phyloP scores from a whole-genome alignment of 345 rosid genomes.

The Populus ilicifolia region DNA sequence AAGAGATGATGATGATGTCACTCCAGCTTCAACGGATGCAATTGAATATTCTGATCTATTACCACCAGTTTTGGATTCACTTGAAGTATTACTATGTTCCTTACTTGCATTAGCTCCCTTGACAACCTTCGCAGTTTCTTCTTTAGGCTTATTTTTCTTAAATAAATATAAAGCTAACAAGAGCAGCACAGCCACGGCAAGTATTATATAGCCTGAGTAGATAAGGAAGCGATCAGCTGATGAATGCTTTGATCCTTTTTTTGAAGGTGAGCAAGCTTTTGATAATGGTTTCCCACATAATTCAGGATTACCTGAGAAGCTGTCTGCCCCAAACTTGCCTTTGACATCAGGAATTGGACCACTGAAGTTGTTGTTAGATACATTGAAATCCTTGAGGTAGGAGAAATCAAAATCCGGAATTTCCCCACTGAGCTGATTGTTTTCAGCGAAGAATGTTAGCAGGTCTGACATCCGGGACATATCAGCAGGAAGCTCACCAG shows the following conservation, averaged over 20 bases:
- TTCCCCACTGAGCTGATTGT: slow-evolving; percentile 41
- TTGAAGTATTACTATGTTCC: slow-evolving; percentile 17
- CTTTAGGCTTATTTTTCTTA: slow-evolving; percentile 15
- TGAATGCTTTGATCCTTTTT: slow-evolving; percentile 10
- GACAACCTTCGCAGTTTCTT: background rate
- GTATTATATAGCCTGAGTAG: slow-evolving; percentile 41
- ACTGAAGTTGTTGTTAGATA: slow-evolving; percentile 50
- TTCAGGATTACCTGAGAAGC: slow-evolving; percentile 46
- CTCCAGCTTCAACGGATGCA: slow-evolving; percentile 37
- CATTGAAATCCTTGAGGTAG: slow-evolving; percentile 43
- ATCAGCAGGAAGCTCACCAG: slow-evolving; percentile 42
- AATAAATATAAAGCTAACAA: slow-evolving; percentile 28
- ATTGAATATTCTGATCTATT: slow-evolving; percentile 47
- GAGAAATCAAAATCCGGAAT: slow-evolving; percentile 46
- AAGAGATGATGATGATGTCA: slow-evolving; percentile 35
- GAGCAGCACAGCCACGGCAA: slow-evolving; percentile 23
- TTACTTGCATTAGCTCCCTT: slow-evolving; percentile 8
- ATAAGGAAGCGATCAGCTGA: slow-evolving; percentile 23
- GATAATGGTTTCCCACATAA: slow-evolving; percentile 42
- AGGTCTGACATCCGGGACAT: slow-evolving; percentile 39
- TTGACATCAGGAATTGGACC: slow-evolving; percentile 52
- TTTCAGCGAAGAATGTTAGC: slow-evolving; percentile 37
- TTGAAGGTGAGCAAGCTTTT: slow-evolving; percentile 33
- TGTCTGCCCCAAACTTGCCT: slow-evolving; percentile 30
- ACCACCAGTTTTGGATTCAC: slow-evolving; percentile 14